Conservation (phyloP, 352 stramenopile species). For the Phytophthora pluvialis region DNA sequence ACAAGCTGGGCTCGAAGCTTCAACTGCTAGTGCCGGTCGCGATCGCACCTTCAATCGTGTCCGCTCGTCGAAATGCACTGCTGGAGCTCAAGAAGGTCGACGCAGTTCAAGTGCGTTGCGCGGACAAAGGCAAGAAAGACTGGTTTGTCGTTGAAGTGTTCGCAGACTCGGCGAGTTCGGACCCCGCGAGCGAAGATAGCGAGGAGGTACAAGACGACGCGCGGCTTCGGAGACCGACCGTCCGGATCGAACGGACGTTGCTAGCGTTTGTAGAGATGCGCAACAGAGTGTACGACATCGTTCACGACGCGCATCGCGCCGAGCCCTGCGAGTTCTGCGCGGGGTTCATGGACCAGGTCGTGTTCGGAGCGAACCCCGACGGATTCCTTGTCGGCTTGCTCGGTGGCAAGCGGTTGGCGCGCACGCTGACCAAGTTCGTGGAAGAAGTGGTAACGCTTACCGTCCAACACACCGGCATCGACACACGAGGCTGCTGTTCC, state of each 20-base stretch:
- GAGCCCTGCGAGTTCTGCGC: conserved; percentile 35
- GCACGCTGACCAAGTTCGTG: conserved; percentile 26
- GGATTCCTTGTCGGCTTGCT: conserved; percentile 26
- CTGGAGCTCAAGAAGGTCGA: conserved; percentile 32
- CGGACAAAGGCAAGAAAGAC: conserved; percentile 19
- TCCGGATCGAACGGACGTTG: conserved; percentile 24
- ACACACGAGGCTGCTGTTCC: conserved; percentile 23
- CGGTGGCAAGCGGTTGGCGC: conserved; percentile 16
- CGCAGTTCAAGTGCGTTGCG: conserved; percentile 11
- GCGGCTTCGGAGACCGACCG: conserved; percentile 13
- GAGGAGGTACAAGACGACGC: conserved; percentile 3
- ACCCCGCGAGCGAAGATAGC: background rate
- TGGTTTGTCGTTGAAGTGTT: conserved; percentile 28
- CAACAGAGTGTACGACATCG: conserved; percentile 30
- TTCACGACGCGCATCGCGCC: conserved; percentile 19
- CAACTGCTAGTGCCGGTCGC: conserved; percentile 19
- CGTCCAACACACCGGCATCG: conserved; percentile 10
- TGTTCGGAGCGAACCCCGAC: conserved; percentile 37
- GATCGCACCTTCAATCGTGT: conserved; percentile 11
- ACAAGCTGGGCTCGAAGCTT: conserved; percentile 26
- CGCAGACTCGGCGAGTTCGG: conserved; percentile 5
- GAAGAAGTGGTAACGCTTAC: conserved; percentile 20
- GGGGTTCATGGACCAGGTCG: conserved; percentile 29
- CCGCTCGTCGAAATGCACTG: conserved; percentile 21
- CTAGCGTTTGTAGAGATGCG: conserved; percentile 27